These are phyloP conservation scores for Backusella macrospora DNA, from an alignment of 192 early-diverging fungal species.

Conservation along the genomic window DNA sequence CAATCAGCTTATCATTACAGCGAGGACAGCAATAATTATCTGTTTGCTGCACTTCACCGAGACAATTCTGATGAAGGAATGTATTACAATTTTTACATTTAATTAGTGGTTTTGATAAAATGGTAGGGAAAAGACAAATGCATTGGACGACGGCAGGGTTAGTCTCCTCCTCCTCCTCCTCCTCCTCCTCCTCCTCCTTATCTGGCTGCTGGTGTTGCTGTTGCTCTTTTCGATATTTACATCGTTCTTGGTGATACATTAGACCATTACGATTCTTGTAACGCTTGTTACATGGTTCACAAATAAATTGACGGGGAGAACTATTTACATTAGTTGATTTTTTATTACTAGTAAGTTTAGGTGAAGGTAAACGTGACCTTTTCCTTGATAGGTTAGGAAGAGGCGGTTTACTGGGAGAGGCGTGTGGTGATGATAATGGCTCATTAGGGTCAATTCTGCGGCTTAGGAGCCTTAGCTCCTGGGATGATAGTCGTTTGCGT, in stretches of 20 bases:
- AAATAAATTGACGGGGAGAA: conserved; percentile 37
- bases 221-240: conserved; percentile 16
- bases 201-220: not conserved
- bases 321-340: not conserved
- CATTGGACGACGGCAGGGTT: not conserved
- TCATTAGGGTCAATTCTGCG: conserved; percentile 28
- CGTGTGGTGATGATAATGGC: conserved; percentile 24
- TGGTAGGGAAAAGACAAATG: not conserved
- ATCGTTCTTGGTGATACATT: conserved; percentile 49
- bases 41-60: not conserved
- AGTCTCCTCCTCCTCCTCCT: too few relatives aligned
- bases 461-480: conserved; percentile 32
- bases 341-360: not conserved
- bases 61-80: conserved; percentile 5
- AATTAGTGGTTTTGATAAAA: not conserved
- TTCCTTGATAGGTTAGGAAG: conserved; percentile 12
- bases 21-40: conserved; percentile 6
- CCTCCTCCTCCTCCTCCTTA: not conserved
- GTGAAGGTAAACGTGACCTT: not conserved
- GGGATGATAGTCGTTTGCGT: conserved; percentile 21
- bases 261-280: conserved; percentile 66
- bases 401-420: conserved; percentile 23
- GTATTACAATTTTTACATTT: not conserved
- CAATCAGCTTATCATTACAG: not conserved
- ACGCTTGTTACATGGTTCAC: conserved; percentile 64